phyloP scores from a whole-genome alignment of 192 early-diverging fungal species.

The Entophlyctis luteolus region DNA sequence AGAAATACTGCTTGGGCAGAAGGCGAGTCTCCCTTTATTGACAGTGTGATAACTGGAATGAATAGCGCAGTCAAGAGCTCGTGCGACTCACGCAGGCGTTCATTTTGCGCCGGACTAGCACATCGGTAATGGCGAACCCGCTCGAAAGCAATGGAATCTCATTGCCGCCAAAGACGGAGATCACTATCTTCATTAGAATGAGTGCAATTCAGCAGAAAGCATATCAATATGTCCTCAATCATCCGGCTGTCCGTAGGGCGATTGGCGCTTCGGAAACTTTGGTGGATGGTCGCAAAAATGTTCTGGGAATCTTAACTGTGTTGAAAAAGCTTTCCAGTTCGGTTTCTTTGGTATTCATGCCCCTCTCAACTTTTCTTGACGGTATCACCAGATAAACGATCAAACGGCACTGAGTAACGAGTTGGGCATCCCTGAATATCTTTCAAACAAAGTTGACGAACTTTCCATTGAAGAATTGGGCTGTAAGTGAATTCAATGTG shows the following conservation, averaged over 20 bases:
- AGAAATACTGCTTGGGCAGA: slow-evolving; percentile 29
- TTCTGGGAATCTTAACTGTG: slow-evolving; percentile 45
- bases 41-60: background rate
- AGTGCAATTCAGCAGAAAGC: slow-evolving; percentile 37
- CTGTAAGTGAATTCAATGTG: background rate
- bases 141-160: slow-evolving; percentile 53
- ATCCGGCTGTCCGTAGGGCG: background rate
- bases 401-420: background rate
- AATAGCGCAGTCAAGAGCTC: slow-evolving; percentile 25
- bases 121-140: slow-evolving; percentile 21
- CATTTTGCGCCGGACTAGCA: slow-evolving; percentile 56
- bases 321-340: slow-evolving; percentile 38
- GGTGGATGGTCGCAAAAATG: slow-evolving; percentile 25
- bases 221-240: slow-evolving; percentile 20
- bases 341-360: background rate
- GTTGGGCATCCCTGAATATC: background rate
- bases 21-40: background rate
- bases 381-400: background rate
- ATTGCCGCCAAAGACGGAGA: slow-evolving; percentile 59
- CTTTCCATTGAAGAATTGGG: slow-evolving; percentile 6
- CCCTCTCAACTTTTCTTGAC: background rate
- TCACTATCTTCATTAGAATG: slow-evolving; percentile 53
- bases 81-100: slow-evolving; percentile 46
- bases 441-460: background rate
- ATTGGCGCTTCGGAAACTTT: background rate